phyloP scores from a whole-genome alignment of 345 rosid species.

The Trapa bicornis region DNA sequence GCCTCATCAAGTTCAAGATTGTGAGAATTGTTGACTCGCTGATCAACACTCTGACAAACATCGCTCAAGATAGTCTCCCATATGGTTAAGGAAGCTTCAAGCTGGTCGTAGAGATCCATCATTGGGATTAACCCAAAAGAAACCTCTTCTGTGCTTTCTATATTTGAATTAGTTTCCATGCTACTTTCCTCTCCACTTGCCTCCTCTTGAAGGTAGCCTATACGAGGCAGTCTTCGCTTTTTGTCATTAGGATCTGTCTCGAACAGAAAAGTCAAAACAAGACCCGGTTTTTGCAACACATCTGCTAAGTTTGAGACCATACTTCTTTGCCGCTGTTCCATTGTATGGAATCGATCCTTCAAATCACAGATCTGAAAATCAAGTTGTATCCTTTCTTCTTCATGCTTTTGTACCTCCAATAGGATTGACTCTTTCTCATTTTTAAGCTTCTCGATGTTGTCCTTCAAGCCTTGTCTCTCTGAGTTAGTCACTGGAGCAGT shows the following conservation, averaged over 20 bases:
- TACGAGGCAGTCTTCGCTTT: conserved; percentile 56
- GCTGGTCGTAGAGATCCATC: conserved; percentile 41
- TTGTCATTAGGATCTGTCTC: conserved; percentile 45
- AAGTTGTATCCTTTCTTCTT: conserved; percentile 39
- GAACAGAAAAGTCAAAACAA: conserved; percentile 40
- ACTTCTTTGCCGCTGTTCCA: conserved; percentile 47
- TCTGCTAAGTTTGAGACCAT: conserved; percentile 40
- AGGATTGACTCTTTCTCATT: conserved; percentile 47
- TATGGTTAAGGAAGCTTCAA: conserved; percentile 52
- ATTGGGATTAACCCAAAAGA: conserved; percentile 24
- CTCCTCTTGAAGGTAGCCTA: conserved; percentile 31
- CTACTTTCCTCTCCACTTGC: conserved; percentile 29
- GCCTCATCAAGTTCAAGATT: conserved; percentile 42
- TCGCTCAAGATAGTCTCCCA: conserved; percentile 58
- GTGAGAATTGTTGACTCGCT: conserved; percentile 26
- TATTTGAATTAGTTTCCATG: conserved; percentile 12
- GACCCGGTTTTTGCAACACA: conserved; percentile 56
- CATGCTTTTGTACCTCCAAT: conserved; percentile 41
- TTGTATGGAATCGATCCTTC: conserved; percentile 53
- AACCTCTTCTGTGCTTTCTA: conserved; percentile 23
- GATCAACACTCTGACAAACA: conserved; percentile 20
- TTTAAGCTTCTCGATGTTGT: conserved; percentile 50
- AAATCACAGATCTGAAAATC: conserved; percentile 39
- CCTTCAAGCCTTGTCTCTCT: conserved; percentile 57
- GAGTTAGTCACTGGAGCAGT: conserved; percentile 37